These are phyloP conservation scores for Chalciporus sphaerocephalus DNA, from an alignment of 768 basidiomycete genomes.

Conservation along the genomic window DNA sequence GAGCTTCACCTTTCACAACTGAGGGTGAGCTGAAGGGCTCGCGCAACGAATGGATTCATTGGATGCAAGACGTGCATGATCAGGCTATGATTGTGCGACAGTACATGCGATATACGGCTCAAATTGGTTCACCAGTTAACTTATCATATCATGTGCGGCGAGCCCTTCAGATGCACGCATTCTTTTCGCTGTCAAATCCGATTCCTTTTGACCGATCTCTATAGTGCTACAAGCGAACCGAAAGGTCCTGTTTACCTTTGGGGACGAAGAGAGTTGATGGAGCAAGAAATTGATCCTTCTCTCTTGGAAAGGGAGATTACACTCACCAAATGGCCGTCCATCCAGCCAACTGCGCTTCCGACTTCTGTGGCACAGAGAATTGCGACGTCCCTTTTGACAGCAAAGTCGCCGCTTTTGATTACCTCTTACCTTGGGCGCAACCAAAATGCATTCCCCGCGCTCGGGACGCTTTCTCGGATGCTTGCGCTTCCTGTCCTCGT, in stretches of 20 bases:
- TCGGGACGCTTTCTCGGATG: slow-evolving; percentile 44
- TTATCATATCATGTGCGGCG: slow-evolving; percentile 50
- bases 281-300: slow-evolving; percentile 50
- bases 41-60: slow-evolving; percentile 73
- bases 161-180: slow-evolving; percentile 57
- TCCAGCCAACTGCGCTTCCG: slow-evolving; percentile 49
- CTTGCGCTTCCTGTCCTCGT: slow-evolving; percentile 54
- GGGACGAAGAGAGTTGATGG: slow-evolving; percentile 68
- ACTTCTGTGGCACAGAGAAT: slow-evolving; percentile 38
- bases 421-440: slow-evolving; percentile 62
- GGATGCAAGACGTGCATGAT: slow-evolving; percentile 73
- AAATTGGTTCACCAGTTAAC: slow-evolving; percentile 53
- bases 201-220: neutral
- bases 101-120: slow-evolving; percentile 66
- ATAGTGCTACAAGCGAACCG: slow-evolving; percentile 63
- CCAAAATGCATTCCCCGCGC: slow-evolving; percentile 39
- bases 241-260: slow-evolving; percentile 73
- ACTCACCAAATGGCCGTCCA: slow-evolving; percentile 45
- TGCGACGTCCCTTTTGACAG: slow-evolving; percentile 43
- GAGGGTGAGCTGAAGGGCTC: slow-evolving; percentile 56
- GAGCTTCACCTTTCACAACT: slow-evolving; percentile 57
- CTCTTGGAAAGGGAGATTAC: slow-evolving; percentile 30
- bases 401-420: slow-evolving; percentile 57
- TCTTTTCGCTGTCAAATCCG: neutral
- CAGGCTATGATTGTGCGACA: slow-evolving; percentile 67